Evolutionary conservation across 177 flowering plant species (phyloP), one percentile per base, ranked within the genome.

Genomic region (Vitis hybrid): DNA sequence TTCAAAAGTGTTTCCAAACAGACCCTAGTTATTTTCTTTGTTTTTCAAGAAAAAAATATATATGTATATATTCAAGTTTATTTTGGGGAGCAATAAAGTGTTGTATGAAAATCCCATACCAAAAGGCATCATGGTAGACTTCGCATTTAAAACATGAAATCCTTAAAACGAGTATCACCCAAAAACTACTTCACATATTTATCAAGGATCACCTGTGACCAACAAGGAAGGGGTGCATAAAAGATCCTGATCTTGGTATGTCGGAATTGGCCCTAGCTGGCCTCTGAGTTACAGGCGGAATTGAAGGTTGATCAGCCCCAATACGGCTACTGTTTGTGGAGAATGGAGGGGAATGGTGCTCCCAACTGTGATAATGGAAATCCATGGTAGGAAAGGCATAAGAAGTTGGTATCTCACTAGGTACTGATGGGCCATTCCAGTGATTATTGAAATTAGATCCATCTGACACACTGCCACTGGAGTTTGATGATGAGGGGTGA

Each of bases 281-380:
- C 76, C 97, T 87, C 63, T 77, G 85, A 49, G 71, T 67, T 28
- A 81, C 75, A n/a, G 90, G 77, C 44, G 87, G 82, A 67, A 76
- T 64, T 58, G 91, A 80, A 33, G 87, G 76, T 65, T 89, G 97
- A 70, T 88, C 92, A 56, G 84, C 69, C 54, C 80, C 77, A 12
- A 78, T 61, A n/a, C 81, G 90, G 73, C 74, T 83, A 67, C 76
- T 75, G 38, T 82, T 50, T 59, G 85, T 62, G 59, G 88, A 74
- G 80, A 85, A 87, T 31, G 86, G 80, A 49, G 88, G 62, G 38
- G 94, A 78, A 76, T 86, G 98, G 54, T 87, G 90, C 64, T 89
- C 95, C 97, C 97, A 90, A 68, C 76, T 76, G 38, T 85, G 93
- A 73, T 90, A 89, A 68, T 85, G 91, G 50, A 81, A 78, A 84